These are phyloP conservation scores for Nectriaceae sp. DNA, from an alignment of 2,329 filamentous ascomycete genomes.

Conservation along the genomic window DNA sequence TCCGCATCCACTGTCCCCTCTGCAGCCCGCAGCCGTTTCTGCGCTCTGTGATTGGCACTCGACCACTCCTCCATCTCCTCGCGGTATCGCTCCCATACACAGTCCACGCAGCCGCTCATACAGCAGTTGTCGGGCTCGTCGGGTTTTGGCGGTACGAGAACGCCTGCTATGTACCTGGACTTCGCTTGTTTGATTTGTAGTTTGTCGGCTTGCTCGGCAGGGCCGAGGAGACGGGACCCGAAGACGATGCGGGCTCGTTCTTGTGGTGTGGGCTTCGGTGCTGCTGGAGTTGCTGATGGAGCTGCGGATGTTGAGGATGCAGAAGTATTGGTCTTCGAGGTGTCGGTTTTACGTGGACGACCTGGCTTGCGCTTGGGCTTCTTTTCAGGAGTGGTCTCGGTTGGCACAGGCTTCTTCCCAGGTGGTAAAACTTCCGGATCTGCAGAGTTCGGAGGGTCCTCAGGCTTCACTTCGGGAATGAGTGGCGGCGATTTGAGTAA, in stretches of 20 bases:
- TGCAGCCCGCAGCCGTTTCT: constrained; percentile 47
- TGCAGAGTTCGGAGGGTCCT: constrained; percentile 45
- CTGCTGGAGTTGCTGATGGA: constrained; percentile 3
- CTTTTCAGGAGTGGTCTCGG: constrained; percentile 31
- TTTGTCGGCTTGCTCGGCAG: constrained; percentile 66
- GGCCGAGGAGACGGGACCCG: constrained; percentile 75
- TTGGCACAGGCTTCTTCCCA: constrained; percentile 10
- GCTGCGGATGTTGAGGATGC: constrained; percentile 1
- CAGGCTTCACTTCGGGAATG: constrained; percentile 42
- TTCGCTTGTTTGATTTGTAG: constrained; percentile 58
- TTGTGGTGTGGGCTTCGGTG: constrained; percentile 29
- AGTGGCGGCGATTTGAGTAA: constrained; percentile 50
- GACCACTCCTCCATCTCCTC: constrained; percentile 94
- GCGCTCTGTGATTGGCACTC: constrained; percentile 63
- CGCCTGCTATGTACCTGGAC: constrained; percentile 71
- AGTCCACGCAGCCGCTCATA: constrained; percentile 98
- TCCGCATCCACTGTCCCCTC: constrained; percentile 69
- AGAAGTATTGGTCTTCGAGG: constrained; percentile 7
- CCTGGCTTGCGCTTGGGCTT: neutral
- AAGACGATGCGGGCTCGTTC: constrained; percentile 73
- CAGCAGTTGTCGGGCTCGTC: constrained; percentile 97
- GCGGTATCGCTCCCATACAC: constrained; percentile 89
- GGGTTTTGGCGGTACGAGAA: constrained; percentile 80
- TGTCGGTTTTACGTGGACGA: constrained; percentile 22
- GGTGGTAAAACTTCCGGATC: constrained; percentile 22